phyloP scores from a whole-genome alignment of 2,329 filamentous ascomycete species.

The Cytospora piceae region DNA sequence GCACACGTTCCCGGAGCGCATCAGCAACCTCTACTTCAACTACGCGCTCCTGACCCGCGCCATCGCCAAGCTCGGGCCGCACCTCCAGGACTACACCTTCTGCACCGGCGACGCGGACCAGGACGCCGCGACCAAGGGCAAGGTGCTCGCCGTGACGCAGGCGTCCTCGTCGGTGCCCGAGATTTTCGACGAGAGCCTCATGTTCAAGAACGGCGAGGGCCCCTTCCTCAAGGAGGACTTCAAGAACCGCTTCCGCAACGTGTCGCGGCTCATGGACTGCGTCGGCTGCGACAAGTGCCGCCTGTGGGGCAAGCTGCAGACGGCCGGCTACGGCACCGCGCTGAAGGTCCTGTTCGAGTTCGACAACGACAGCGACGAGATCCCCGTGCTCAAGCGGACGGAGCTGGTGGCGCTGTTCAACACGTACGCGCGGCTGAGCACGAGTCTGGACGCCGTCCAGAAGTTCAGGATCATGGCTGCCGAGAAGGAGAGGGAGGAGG shows the following conservation, averaged over 20 bases:
- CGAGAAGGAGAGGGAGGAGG: slow-evolving; percentile 38
- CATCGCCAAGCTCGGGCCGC: slow-evolving; percentile 84
- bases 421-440: slow-evolving; percentile 84
- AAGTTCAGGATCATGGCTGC: slow-evolving; percentile 67
- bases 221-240: slow-evolving; percentile 93
- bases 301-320: slow-evolving; percentile 97
- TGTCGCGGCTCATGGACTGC: slow-evolving; percentile 96
- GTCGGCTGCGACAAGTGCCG: slow-evolving; percentile 98
- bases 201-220: slow-evolving; percentile 83
- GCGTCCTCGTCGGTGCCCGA: slow-evolving; percentile 70
- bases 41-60: slow-evolving; percentile 94
- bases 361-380: slow-evolving; percentile 66
- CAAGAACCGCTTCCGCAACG: slow-evolving; percentile 94
- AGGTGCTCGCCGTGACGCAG: slow-evolving; percentile 76
- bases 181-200: slow-evolving; percentile 92
- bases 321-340: slow-evolving; percentile 90
- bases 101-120: slow-evolving; percentile 84
- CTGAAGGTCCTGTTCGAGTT: slow-evolving; percentile 96
- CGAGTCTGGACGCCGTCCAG: slow-evolving; percentile 75
- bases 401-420: slow-evolving; percentile 95
- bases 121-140: slow-evolving; percentile 77
- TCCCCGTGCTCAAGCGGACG: slow-evolving; percentile 78
- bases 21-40: slow-evolving; percentile 99
- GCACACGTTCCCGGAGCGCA: slow-evolving; percentile 82
- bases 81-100: slow-evolving; percentile 81